phyloP scores from a whole-genome alignment of 1,139 yeast species.

The Nadsonia starkeyi-henricii region DNA sequence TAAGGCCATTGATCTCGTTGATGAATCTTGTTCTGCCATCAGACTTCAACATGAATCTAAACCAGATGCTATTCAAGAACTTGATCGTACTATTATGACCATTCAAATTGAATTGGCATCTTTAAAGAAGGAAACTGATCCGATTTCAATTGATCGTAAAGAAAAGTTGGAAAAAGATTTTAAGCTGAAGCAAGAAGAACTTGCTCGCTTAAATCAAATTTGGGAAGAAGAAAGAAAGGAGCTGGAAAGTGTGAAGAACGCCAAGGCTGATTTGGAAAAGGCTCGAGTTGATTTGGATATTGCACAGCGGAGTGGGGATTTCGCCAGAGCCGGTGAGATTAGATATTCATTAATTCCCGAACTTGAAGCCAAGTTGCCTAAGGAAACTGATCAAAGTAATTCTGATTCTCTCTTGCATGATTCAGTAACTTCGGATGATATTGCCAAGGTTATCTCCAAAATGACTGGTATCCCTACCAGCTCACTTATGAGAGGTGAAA shows the following conservation, averaged over 20 bases:
- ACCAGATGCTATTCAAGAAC: conserved; percentile 83
- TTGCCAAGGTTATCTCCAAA: conserved; percentile 77
- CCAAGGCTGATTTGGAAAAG: conserved; percentile 71
- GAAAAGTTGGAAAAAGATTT: conserved; percentile 51
- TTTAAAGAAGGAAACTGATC: conserved; percentile 81
- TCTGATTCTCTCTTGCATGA: conserved; percentile 53
- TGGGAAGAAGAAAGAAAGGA: conserved; percentile 78
- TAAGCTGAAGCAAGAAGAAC: conserved; percentile 46
- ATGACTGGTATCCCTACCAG: conserved; percentile 97
- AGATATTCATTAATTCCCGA: conserved; percentile 80
- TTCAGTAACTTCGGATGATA: conserved; percentile 87
- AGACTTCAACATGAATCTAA: conserved; percentile 92
- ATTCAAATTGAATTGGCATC: conserved; percentile 91
- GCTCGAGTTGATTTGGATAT: conserved; percentile 74
- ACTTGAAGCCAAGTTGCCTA: conserved; percentile 49
- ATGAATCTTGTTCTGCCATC: conserved; percentile 92
- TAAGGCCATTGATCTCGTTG: conserved; percentile 90
- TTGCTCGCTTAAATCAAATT: conserved; percentile 53
- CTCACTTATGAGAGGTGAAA: conserved; percentile 84
- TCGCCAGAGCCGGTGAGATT: conserved; percentile 76
- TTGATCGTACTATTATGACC: conserved; percentile 85
- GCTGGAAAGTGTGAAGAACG: conserved; percentile 60
- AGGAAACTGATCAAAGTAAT: conserved; percentile 17
- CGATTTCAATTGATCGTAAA: conserved; percentile 63
- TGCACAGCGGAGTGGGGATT: conserved; percentile 72